phyloP scores from a whole-genome alignment of 2,329 filamentous ascomycete genomes.

The Periglandula ipomoeae region DNA sequence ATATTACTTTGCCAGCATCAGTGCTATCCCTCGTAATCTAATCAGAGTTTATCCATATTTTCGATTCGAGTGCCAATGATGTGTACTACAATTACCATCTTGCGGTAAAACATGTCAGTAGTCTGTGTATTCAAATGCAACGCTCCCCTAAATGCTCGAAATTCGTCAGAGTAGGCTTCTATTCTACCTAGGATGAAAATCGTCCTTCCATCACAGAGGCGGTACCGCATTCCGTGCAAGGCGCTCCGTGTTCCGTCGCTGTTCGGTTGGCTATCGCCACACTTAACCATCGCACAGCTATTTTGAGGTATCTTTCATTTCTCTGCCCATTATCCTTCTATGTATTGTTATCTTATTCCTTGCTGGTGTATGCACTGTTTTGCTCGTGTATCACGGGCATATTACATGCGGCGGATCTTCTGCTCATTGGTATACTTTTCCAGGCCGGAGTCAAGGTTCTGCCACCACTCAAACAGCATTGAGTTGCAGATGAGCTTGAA shows the following conservation, averaged over 20 bases:
- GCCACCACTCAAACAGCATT: slow-evolving; percentile 98
- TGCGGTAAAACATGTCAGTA: not conserved
- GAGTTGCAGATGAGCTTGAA: slow-evolving; percentile 98
- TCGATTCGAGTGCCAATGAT: too few relatives aligned
- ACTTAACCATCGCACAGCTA: not conserved
- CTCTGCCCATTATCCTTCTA: too few relatives aligned
- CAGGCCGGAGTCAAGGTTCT: slow-evolving; percentile 68
- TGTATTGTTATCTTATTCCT: not conserved
- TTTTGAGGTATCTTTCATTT: not conserved
- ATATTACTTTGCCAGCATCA: too few relatives aligned
- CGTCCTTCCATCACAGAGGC: not conserved
- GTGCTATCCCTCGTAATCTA: too few relatives aligned
- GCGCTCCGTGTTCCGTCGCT: not conserved
- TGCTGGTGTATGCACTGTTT: not conserved
- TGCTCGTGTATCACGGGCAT: not conserved
- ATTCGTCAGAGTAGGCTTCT: not conserved
- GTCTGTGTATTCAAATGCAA: not conserved
- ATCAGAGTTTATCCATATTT: too few relatives aligned
- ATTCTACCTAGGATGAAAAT: not conserved
- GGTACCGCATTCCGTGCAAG: not conserved
- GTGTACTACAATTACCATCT: not conserved
- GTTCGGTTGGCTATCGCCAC: not conserved
- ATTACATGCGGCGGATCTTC: slow-evolving; percentile 69
- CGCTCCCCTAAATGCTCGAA: not conserved
- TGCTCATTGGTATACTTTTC: slow-evolving; percentile 81